Base-by-base conservation (phyloP, 805 yeast genomes). In the Candida koratica region DNA sequence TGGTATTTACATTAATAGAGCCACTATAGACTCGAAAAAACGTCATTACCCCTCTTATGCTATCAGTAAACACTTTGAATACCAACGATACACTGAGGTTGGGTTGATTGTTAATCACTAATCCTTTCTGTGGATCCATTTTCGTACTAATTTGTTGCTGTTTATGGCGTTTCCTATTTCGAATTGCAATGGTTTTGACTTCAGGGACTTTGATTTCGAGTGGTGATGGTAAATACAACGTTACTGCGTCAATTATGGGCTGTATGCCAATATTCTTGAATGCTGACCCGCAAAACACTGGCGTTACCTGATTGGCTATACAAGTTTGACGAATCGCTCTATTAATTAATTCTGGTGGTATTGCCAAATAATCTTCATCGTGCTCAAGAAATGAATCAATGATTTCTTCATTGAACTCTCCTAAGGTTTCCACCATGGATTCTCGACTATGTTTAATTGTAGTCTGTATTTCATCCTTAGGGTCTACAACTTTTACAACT, bases 221-320 rank as follows among this genome's bases (percentile, higher is more conserved):
- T 1, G 97, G 97, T 1, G 88, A 78, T 0, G 98, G 97, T 12
- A 93, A 61, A 49, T 74, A 93, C 37, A 75, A 73, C 1, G 78
- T 73, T 9, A 89, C 73, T 0, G 94, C 89, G 58, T 90, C 97
- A 59, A 93, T 60, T 32, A 93, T 63, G 1, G 97, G 96, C 55
- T 93, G 97, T 2, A 93, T 95, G 17, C 98, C 98, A 30, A 90
- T 84, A 55, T 90, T 90, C 46, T 71, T 75, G 60, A 90, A 93
- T 37, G 96, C 84, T 2, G 97, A 84, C 9, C 98, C 98, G 58
- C 97, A 88, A 24, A 89, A 60, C 0, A 93, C 84, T 0, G 98
- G 97, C 0, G 81, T 73, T 1, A 85, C 69, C 25, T 62, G 57
- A 32, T 73, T 71, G 1, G 56, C 55, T 5, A 86, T 44, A 0